Evolutionary conservation across 1,139 yeast species (phyloP), one percentile per base, ranked within the genome.

Genomic region (Hanseniaspora uvarum): DNA sequence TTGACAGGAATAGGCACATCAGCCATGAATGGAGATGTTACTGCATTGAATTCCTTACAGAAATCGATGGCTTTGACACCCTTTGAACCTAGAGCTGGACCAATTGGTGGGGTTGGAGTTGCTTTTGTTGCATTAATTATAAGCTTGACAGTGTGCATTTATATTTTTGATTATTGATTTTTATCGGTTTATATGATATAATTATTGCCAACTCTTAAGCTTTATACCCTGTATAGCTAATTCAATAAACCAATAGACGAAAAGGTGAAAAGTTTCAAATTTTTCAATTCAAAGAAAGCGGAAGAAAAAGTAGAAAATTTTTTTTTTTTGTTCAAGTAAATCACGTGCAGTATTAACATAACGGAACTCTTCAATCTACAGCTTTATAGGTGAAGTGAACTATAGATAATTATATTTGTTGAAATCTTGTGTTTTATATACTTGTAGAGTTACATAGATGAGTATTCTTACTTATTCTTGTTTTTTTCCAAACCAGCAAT

Each of bases 51-150:
- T 68, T 92, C 97, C 70, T 92, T 94, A 73, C 98, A 92, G 65
- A 92, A 92, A 68, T 94, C 98, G 64, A 92, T 94, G 59, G 98
- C 97, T 68, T 94, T 94, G 56, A 92, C 95, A 73, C 98, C 99
- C 68, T 92, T 89, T 57, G 98, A 92, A 60, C 98, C 99, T 55
- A 92, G 74, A 0, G 98, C 98, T 39, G 99, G 99, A 60, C 99
- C 98, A 23, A 92, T 97, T 6, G 99, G 99, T 36, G 99, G 99
- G 1, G 96, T 84, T 43, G 99, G 98, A 0, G 97, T 94, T 0
- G 99, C 99, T 67, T 88, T 88, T 7, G 97, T 97, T 4, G 98
- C 98, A n/a, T 94, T 96, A 5, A 92, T 97, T 56, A 92, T 82
- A 59, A 92, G 78, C 69, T 89, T 92, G 56, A 92, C 88, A 62